phyloP scores from a whole-genome alignment of 352 stramenopile species.

The Pythium apleroticum region DNA sequence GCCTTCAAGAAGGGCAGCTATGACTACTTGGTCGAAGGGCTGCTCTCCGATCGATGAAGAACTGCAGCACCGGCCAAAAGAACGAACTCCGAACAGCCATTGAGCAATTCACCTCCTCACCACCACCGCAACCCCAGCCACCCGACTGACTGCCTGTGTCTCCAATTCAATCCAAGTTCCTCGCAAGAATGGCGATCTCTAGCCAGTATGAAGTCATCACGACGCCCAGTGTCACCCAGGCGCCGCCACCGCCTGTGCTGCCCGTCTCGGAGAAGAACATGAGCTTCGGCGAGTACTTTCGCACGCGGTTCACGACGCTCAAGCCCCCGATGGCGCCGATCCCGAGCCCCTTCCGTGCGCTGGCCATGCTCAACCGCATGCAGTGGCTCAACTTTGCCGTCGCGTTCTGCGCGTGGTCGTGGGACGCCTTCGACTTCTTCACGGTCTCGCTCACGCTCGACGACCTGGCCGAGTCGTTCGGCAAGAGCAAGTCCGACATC shows the following conservation, averaged over 20 bases:
- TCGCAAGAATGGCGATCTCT: not conserved
- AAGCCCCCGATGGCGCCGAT: constrained; percentile 23
- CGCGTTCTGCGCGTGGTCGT: constrained; percentile 42
- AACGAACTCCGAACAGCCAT: not conserved
- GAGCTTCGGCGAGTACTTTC: constrained; percentile 39
- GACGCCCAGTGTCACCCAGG: not conserved
- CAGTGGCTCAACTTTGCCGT: not conserved
- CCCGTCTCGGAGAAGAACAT: constrained; percentile 15
- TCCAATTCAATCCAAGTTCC: no score
- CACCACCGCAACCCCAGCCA: not conserved
- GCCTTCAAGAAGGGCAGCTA: no score
- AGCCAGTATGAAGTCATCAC: not conserved
- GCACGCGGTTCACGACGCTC: constrained; percentile 30
- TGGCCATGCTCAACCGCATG: constrained; percentile 31
- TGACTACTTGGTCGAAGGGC: not conserved
- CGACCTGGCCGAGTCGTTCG: constrained; percentile 45
- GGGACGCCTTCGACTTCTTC: constrained; percentile 62
- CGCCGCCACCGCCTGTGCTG: not conserved
- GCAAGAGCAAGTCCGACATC: constrained; percentile 40
- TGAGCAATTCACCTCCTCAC: not conserved
- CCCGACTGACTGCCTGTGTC: no score
- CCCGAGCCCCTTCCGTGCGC: not conserved
- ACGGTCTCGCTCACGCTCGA: constrained; percentile 49
- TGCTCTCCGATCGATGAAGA: no score
- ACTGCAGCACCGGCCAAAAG: no score